Evolutionary conservation across 495 filamentous ascomycete genomes (phyloP), one percentile per base, ranked within the genome.

Genomic region (Talaromyces liani): DNA sequence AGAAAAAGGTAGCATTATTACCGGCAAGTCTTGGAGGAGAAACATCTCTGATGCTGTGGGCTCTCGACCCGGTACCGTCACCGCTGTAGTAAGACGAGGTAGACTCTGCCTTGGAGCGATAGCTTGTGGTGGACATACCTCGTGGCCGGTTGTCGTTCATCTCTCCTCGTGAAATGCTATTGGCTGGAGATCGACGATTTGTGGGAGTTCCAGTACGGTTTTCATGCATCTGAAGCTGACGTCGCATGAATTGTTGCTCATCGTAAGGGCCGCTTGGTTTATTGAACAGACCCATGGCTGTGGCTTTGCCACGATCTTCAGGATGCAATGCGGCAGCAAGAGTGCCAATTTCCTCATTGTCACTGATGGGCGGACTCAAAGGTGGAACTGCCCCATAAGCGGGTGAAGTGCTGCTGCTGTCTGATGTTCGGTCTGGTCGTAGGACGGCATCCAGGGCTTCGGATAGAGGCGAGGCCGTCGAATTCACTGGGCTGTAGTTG

Each of bases 261-360:
- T 94, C 89, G 61, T 92, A 96, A 8, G 83, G 79, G 47, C 87
- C 83, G 22, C 72, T 76, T 2, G 92, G 90, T 66, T 91, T 91
- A 61, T 92, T 88, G 76, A 96, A 96, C 1, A 91, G 80, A 16
- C 91, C 91, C 73, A 91, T 81, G 4, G 91, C 91, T 0, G 92
- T 95, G 12, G 92, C 91, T 73, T 95, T 95, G 20, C 91, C 91
- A 47, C 84, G 77, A 66, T 96, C 92, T 65, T 87, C 87, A 0
- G 91, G 88, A 64, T 90, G 85, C 9, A 93, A 79, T 14, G 89
- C 76, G 8, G 75, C 74, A 2, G 79, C 74, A 14, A 88, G 73
- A 0, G 84, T 72, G 0, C 77, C 66, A 10, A 78, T 76, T 14
- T 92, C 87, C 2, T 85, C 87, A 20, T 80, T 77, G 62, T 92